Base-by-base conservation (phyloP, 2,329 filamentous ascomycete genomes). In the Trichophyton verrucosum region DNA sequence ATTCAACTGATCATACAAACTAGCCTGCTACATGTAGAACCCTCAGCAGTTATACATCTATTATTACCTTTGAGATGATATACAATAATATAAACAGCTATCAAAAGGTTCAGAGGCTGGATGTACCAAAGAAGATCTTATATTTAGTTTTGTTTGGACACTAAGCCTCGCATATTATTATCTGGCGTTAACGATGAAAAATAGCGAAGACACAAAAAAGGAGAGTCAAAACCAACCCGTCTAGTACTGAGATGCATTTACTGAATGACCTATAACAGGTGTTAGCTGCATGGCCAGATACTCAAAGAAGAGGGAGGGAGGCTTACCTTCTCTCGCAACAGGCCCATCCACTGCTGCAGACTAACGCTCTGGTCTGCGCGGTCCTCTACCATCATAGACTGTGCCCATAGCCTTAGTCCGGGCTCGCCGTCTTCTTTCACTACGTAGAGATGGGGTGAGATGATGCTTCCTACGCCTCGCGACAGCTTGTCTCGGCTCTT, bases 351-450 rank as follows among this genome's bases (percentile, higher is more conserved):
- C 76, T 97, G 92, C 68, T 87, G 86, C 70, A 94, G 86, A 72
- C 91, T 95, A 76, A 95, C 86, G 57, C 91, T 87, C 77, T 96
- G 91, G 72, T 99, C 94, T 60, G 92, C 90, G 66, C 92, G 82
- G 75, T 99, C 94, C 75, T 99, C 94, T 55, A 99, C 87, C 68
- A 99, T 78, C 74, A 97, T 80, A 49, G 94, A 96, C 80, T 96
- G 92, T 51, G 94, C 94, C 94, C 94, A 99, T 65, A 97, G 79
- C 76, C 95, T 91, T 73, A 99, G 78, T 69, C 89, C 92, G 36
- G 94, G 94, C 76, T 99, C 94, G 59, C 94, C 94, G 70, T 97
- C 94, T 74, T 97, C 92, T 68, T 91, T 86, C 64, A 97, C 88
- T 68, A 97, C 82, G 72, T 97, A 99, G 61, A 99, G 79, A 69